These are phyloP conservation scores for Cyclotella baltica DNA, from an alignment of 108 stramenopile species.

Conservation along the genomic window DNA sequence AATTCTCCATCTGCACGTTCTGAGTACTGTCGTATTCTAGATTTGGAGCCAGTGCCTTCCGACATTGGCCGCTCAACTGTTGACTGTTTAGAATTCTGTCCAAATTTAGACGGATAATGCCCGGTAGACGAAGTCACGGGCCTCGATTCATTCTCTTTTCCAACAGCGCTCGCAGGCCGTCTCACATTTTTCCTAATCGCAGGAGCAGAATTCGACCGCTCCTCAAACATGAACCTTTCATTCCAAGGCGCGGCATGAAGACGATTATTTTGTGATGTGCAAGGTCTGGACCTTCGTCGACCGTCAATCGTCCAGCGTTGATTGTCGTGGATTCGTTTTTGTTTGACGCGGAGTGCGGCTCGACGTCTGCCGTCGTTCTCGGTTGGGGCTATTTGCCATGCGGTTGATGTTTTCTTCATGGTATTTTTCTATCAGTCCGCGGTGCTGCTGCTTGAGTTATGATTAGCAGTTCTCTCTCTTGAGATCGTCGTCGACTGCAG, in stretches of 20 bases:
- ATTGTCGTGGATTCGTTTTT: neutral
- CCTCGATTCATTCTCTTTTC: neutral
- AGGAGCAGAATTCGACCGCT: neutral
- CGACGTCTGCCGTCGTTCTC: neutral
- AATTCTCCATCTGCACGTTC: conserved; percentile 12
- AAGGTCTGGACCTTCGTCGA: neutral
- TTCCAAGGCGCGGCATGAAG: conserved; percentile 13
- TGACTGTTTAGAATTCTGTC: no score
- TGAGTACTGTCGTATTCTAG: conserved; percentile 1
- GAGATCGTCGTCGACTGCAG: no score
- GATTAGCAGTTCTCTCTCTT: no score
- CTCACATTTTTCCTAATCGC: neutral
- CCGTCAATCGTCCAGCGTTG: neutral
- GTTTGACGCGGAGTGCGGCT: conserved; percentile 1
- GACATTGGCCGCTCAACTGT: no score
- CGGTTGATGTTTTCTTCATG: neutral
- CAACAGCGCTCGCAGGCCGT: neutral
- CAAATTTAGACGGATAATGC: no score
- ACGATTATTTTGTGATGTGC: neutral
- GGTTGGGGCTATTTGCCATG: neutral
- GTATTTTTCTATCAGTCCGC: no score
- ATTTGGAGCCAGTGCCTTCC: no score
- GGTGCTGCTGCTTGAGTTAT: no score
- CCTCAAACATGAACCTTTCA: neutral
- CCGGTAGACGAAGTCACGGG: no score